Percentiles rank a stretch among this genome's conserved stretches.
phyloP scores from a whole-genome alignment of 495 filamentous ascomycete species.

The Aspergillus leporis region DNA sequence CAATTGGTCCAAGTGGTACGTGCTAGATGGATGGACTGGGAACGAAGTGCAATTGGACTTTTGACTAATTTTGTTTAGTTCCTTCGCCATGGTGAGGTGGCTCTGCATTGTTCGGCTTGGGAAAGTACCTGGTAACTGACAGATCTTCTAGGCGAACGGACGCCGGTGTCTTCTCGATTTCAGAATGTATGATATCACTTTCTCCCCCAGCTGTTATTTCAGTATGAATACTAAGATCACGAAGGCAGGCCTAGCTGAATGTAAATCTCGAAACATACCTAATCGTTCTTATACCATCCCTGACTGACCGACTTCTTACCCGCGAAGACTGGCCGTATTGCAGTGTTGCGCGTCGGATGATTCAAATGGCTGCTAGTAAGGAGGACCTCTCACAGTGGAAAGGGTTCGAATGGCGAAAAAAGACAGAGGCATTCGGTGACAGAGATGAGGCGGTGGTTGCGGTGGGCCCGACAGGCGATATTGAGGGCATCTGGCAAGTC shows the following conservation, averaged over 20 bases:
- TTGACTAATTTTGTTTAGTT: slow-evolving; percentile 44
- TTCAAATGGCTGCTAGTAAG: slow-evolving; percentile 64
- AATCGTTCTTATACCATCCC: background rate
- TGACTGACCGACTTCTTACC: slow-evolving; percentile 19
- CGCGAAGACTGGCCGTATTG: slow-evolving; percentile 87
- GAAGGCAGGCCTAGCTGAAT: slow-evolving; percentile 72
- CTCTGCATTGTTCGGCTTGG: background rate
- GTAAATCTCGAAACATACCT: slow-evolving; percentile 37
- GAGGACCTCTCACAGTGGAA: slow-evolving; percentile 61
- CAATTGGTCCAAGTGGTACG: slow-evolving; percentile 84
- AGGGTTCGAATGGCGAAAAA: slow-evolving; percentile 72
- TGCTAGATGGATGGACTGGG: slow-evolving; percentile 9
- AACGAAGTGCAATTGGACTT: slow-evolving; percentile 3
- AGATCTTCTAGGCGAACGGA: slow-evolving; percentile 65
- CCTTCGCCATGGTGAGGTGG: slow-evolving; percentile 72
- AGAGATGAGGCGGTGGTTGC: slow-evolving; percentile 71
- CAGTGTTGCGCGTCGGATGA: slow-evolving; percentile 68
- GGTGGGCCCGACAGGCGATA: slow-evolving; percentile 62
- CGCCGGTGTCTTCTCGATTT: slow-evolving; percentile 83
- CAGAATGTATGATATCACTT: slow-evolving; percentile 60
- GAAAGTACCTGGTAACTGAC: background rate
- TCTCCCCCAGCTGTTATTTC: slow-evolving; percentile 6
- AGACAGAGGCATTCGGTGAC: slow-evolving; percentile 75
- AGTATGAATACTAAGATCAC: slow-evolving; percentile 23
- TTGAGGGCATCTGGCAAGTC: slow-evolving; percentile 72